Conservation (phyloP, 441 rosid species). For the Bocquillonia castaneifolia region DNA sequence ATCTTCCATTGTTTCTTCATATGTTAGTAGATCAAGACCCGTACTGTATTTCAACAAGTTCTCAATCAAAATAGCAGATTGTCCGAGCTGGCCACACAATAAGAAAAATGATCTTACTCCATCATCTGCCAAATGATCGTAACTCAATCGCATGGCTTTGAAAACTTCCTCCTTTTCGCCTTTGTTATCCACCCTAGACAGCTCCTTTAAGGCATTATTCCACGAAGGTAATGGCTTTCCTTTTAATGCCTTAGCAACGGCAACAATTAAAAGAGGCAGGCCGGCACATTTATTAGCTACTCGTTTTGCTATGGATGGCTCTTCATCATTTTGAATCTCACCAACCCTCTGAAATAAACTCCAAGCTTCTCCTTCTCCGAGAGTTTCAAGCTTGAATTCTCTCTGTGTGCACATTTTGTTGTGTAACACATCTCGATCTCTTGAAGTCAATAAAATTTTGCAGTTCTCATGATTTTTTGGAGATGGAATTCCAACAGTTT, state of each 20-base stretch:
- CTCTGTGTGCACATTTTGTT: not conserved
- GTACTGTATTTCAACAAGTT: not conserved
- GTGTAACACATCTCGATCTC: not conserved
- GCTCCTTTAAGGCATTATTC: not conserved
- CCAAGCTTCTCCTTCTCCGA: not conserved
- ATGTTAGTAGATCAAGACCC: constrained; percentile 14
- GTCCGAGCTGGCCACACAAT: constrained; percentile 14
- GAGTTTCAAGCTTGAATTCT: not conserved
- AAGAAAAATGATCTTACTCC: constrained; percentile 13
- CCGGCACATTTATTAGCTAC: not conserved
- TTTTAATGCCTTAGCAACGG: not conserved
- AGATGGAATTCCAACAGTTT: not conserved
- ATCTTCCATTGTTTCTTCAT: not conserved
- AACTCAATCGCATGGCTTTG: constrained; percentile 18
- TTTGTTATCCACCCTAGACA: not conserved
- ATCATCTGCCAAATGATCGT: not conserved
- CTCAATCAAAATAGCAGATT: not conserved
- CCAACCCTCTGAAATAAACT: not conserved
- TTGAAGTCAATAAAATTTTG: not conserved
- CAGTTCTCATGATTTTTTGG: not conserved
- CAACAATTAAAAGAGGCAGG: not conserved
- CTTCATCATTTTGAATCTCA: not conserved
- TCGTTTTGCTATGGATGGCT: not conserved
- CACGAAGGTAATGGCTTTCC: not conserved
- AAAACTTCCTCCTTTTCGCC: not conserved